Percentiles rank a stretch among this genome's conserved stretches.
Conservation (phyloP, 75 land plant species). For the Cupressus sempervirens region DNA sequence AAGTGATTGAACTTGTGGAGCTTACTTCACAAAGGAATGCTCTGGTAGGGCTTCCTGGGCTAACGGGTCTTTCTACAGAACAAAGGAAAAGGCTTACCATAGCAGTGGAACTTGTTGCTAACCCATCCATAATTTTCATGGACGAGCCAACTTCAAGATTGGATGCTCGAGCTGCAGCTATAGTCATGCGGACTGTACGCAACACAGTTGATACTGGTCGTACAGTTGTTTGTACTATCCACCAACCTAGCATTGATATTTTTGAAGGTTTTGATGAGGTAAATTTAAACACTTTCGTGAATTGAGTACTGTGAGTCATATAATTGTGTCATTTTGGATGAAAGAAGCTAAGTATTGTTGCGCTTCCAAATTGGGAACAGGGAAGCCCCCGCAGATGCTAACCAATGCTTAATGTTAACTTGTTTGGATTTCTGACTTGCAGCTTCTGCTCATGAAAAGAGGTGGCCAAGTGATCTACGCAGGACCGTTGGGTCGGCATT, state of each 20-base stretch:
- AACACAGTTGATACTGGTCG: slow-evolving; percentile 43
- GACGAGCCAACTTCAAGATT: slow-evolving; percentile 48
- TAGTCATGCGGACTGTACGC: slow-evolving; percentile 35
- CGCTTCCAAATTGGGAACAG: background rate
- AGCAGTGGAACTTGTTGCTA: slow-evolving; percentile 37
- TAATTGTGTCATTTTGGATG: background rate
- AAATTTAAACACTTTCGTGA: background rate
- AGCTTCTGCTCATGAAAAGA: slow-evolving; percentile 40
- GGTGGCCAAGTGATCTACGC: slow-evolving; percentile 43
- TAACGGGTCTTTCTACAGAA: slow-evolving; percentile 32
- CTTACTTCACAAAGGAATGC: slow-evolving; percentile 21
- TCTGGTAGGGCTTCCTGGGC: slow-evolving; percentile 35
- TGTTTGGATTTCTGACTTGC: slow-evolving; percentile 11
- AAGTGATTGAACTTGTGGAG: slow-evolving; percentile 33
- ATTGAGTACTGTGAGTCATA: background rate
- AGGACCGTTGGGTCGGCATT: slow-evolving; percentile 33
- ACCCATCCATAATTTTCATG: slow-evolving; percentile 41
- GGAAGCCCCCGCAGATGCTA: background rate
- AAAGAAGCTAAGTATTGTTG: background rate
- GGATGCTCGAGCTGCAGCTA: slow-evolving; percentile 44
- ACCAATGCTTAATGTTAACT: background rate
- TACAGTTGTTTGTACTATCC: slow-evolving; percentile 45
- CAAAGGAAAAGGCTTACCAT: slow-evolving; percentile 34
- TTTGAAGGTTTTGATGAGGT: slow-evolving; percentile 39
- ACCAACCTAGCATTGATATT: slow-evolving; percentile 37